Conservation (phyloP, 371 early-diverging fungal species). For the Racocetra persica region DNA sequence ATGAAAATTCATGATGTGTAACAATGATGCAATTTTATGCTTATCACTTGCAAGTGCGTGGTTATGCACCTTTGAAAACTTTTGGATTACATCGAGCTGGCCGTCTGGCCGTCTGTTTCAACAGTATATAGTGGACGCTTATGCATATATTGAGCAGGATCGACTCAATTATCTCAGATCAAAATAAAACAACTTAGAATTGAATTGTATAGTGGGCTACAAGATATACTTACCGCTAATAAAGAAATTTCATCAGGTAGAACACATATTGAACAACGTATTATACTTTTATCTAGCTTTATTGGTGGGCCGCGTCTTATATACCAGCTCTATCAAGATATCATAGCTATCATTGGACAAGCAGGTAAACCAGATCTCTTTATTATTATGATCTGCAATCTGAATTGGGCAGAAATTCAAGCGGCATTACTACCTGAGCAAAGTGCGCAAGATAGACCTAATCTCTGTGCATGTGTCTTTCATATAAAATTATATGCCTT, state of each 20-base stretch:
- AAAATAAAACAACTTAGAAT: slow-evolving; percentile 19
- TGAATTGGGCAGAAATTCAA: slow-evolving; percentile 50
- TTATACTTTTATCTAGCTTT: slow-evolving; percentile 47
- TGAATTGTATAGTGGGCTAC: slow-evolving; percentile 9
- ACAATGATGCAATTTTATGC: neutral
- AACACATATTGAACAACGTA: slow-evolving; percentile 15
- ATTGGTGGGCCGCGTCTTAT: slow-evolving; percentile 47
- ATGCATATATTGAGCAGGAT: slow-evolving; percentile 1
- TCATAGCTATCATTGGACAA: slow-evolving; percentile 45
- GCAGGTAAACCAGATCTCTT: slow-evolving; percentile 51
- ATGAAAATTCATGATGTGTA: neutral
- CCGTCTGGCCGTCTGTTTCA: slow-evolving; percentile 10
- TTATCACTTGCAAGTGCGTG: neutral
- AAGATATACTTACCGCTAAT: slow-evolving; percentile 37
- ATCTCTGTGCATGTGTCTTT: slow-evolving; percentile 46
- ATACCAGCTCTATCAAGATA: slow-evolving; percentile 49
- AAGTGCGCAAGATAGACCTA: slow-evolving; percentile 42
- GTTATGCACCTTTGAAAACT: neutral
- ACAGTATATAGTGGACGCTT: slow-evolving; percentile 38
- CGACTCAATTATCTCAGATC: slow-evolving; percentile 38
- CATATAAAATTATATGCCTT: slow-evolving; percentile 46
- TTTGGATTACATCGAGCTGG: no score
- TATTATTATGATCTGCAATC: slow-evolving; percentile 51
- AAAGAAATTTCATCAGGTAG: no score
- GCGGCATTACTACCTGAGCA: slow-evolving; percentile 44